A percentile compares a stretch with the other conserved stretches of the same genome.
Evolutionary conservation across 2,329 filamentous ascomycete species (phyloP).

Genomic region (Chaetomiaceae sp.): DNA sequence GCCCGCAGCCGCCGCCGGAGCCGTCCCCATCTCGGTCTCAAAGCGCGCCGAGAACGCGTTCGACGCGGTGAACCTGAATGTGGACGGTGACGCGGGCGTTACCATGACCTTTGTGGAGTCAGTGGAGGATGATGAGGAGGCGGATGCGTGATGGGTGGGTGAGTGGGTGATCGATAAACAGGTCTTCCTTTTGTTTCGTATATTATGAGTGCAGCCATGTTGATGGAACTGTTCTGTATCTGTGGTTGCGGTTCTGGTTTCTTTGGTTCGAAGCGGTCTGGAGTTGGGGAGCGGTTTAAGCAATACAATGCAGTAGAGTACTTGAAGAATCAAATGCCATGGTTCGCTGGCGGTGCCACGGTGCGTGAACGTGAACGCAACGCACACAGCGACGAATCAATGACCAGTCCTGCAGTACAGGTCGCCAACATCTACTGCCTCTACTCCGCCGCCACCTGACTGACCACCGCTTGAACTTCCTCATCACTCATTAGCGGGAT

Average conservation of each 20-base stretch:
- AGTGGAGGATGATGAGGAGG: slow-evolving; percentile 29
- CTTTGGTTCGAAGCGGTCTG: background rate
- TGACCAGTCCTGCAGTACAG: no score
- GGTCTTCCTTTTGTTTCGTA: no score
- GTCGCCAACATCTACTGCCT: no score
- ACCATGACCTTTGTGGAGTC: slow-evolving; percentile 43
- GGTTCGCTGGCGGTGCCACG: no score
- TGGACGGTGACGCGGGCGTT: slow-evolving; percentile 38
- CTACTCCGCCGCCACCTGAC: background rate
- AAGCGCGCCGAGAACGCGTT: slow-evolving; percentile 28
- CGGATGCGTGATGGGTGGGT: slow-evolving; percentile 3
- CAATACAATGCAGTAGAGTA: background rate
- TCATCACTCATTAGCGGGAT: no score
- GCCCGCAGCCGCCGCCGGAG: background rate
- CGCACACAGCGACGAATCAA: no score
- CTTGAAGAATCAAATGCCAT: no score
- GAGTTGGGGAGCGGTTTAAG: background rate
- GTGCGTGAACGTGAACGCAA: background rate
- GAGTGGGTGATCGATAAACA: no score
- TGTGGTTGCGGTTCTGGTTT: background rate
- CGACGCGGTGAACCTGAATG: slow-evolving; percentile 40
- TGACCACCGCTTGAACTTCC: no score
- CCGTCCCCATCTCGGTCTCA: slow-evolving; percentile 1
- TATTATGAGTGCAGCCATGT: background rate
- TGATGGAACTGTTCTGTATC: background rate